Base-by-base conservation (phyloP, 2,329 filamentous ascomycete species). In the Celoporthe dispersa region DNA sequence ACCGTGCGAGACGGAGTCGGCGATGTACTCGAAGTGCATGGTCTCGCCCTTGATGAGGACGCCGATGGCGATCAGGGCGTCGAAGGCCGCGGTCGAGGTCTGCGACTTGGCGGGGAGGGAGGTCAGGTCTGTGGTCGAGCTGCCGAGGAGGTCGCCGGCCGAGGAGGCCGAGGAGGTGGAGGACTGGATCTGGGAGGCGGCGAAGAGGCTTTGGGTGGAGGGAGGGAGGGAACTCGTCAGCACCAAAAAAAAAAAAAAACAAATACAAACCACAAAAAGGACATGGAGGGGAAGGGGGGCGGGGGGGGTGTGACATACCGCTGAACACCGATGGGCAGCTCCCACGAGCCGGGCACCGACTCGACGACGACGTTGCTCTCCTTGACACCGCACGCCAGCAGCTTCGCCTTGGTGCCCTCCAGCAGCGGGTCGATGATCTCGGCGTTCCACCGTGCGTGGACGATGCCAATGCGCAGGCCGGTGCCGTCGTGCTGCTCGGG, bases 21-120 rank as follows among this genome's bases (percentile, higher is more conserved):
- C 88, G 76, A 99, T 99, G 84, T 99, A 98, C 83, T 99, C 96
- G 78, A 99, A 99, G 83, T 99, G 96, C 94, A 98, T 98, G 8
- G 96, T 98, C 82, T 97, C 93, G 80, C 96, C 96, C 85, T 99
- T 99, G 84, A 99, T 98, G 72, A 99, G 88, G 69, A 97, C 94
- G 68, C 96, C 96, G 75, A 99, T 92, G 67, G 96, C 94, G 74
- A 99, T 94, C 73, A 99, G 90, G 73, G 96, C 96, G 79, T 98
- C 95, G 77, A 98, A 98, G 28, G 94, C 89, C 68, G 85, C 82
- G 70, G 87, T 82, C n/a, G 81, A 78, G 2, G 81, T 75, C 39
- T 63, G 60, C 2, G 82, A 77, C 39, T 79, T 73, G 62, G 81
- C 72, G 7, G 83, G 76, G 63, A 83, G 78, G 19, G 86, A 81